phyloP scores from a whole-genome alignment of 139 green algal genomes.

The Nannochloris sp. region DNA sequence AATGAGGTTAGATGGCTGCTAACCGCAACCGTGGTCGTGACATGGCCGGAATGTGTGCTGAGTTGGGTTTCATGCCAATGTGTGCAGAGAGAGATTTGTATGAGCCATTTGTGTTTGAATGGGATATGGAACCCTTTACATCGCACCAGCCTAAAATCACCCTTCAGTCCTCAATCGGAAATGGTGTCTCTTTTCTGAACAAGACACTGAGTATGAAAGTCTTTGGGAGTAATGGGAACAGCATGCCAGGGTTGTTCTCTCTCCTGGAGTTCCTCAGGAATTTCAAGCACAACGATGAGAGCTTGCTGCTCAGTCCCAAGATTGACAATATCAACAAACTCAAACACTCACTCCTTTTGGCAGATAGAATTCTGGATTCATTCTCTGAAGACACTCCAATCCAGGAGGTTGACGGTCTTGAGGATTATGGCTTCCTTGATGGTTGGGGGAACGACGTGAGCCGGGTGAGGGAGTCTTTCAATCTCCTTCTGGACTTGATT shows the following conservation, averaged over 20 bases:
- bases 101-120: constrained; percentile 41
- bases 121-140: constrained; percentile 66
- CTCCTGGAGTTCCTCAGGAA: constrained; percentile 50
- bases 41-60: not conserved
- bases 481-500: constrained; percentile 61
- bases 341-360: constrained; percentile 25
- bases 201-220: constrained; percentile 43
- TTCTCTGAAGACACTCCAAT: constrained; percentile 32
- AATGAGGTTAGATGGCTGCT: no score
- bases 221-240: constrained; percentile 28
- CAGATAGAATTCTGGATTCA: constrained; percentile 35
- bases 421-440: constrained; percentile 53
- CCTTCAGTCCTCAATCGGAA: constrained; percentile 49
- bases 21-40: not conserved
- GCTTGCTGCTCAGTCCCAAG: constrained; percentile 36
- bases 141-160: constrained; percentile 43
- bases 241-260: constrained; percentile 22
- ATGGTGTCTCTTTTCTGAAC: constrained; percentile 76
- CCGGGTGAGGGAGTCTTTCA: constrained; percentile 40
- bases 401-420: constrained; percentile 20
- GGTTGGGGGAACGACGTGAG: constrained; percentile 62
- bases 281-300: constrained; percentile 36
- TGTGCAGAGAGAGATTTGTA: constrained; percentile 19
- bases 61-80: not conserved
- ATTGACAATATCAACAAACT: constrained; percentile 29